Conservation (phyloP, 495 filamentous ascomycete genomes). For the Aspergillus indologenus region DNA sequence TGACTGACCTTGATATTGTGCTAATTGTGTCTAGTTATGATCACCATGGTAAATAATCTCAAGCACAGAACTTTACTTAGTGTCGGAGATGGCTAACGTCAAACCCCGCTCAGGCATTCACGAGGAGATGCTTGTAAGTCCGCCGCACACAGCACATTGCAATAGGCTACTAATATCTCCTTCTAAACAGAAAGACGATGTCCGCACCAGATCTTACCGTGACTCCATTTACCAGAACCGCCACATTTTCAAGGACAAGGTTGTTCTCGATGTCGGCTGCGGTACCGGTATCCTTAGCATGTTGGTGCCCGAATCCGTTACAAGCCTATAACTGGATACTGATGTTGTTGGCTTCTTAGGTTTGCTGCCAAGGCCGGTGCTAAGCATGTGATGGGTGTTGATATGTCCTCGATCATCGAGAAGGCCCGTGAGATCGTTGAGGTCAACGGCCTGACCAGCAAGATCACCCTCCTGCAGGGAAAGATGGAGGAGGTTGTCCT, state of each 20-base stretch:
- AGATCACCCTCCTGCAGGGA: conserved; percentile 88
- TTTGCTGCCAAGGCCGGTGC: conserved; percentile 94
- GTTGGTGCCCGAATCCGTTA: conserved; percentile 42
- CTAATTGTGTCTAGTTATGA: conserved; percentile 64
- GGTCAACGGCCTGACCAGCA: conserved; percentile 74
- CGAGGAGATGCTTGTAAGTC: conserved; percentile 94
- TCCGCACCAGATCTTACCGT: conserved; percentile 91
- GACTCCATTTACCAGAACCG: conserved; percentile 95
- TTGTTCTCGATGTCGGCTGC: conserved; percentile 96
- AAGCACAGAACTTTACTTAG: conserved; percentile 5
- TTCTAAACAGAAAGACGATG: conserved; percentile 83
- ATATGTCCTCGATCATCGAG: conserved; percentile 95
- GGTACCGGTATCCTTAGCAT: conserved; percentile 88
- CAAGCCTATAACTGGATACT: conserved; percentile 1
- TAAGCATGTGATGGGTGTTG: conserved; percentile 91
- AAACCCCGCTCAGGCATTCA: conserved; percentile 71
- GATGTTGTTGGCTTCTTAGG: conserved; percentile 49
- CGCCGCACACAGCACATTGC: background rate
- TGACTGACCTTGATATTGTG: background rate
- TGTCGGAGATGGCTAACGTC: conserved; percentile 14
- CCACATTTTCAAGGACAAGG: conserved; percentile 95
- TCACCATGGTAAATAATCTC: conserved; percentile 71
- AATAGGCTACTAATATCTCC: background rate
- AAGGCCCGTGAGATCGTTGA: conserved; percentile 91
- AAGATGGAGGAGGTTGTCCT: conserved; percentile 94